Percentiles rank a stretch among this genome's conserved stretches.
phyloP scores from a whole-genome alignment of 169 alveolate species.

The Eimeria necatrix region DNA sequence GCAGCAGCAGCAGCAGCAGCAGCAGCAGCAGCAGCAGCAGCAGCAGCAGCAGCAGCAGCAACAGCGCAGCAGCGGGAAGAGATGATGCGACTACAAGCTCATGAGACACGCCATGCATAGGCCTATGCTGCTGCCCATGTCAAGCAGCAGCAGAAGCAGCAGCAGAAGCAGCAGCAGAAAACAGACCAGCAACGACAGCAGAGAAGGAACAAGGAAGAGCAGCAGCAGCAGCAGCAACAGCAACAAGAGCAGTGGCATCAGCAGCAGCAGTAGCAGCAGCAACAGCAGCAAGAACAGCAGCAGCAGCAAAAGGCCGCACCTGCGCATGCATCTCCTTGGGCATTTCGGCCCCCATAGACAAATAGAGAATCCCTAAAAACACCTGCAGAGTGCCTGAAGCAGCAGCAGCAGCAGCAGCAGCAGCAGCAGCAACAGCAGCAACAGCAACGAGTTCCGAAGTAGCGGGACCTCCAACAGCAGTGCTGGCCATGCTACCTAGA shows the following conservation, averaged over 20 bases:
- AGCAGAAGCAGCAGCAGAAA: neutral
- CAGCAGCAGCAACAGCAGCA: conserved; percentile 47
- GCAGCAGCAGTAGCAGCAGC: neutral
- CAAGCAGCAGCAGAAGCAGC: conserved; percentile 65
- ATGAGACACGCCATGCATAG: neutral
- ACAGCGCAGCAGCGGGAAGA: conserved; percentile 21
- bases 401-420: conserved; percentile 41
- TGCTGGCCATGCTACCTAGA: neutral
- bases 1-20: conserved; percentile 60
- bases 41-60: conserved; percentile 60
- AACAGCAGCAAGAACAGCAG: conserved; percentile 1
- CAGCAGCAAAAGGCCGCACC: conserved; percentile 23
- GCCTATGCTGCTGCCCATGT: neutral
- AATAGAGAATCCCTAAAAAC: neutral
- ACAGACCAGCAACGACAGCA: neutral
- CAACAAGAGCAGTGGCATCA: conserved; percentile 23
- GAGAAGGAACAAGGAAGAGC: neutral
- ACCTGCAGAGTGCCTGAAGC: conserved; percentile 35
- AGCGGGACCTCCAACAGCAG: neutral
- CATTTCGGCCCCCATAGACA: conserved; percentile 32
- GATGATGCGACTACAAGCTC: neutral
- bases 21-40: conserved; percentile 18
- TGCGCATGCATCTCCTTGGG: conserved; percentile 9
- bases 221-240: conserved; percentile 19
- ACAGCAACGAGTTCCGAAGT: neutral